These are phyloP conservation scores for Bacidia rubella DNA, from an alignment of 495 filamentous ascomycete species.

Conservation along the genomic window DNA sequence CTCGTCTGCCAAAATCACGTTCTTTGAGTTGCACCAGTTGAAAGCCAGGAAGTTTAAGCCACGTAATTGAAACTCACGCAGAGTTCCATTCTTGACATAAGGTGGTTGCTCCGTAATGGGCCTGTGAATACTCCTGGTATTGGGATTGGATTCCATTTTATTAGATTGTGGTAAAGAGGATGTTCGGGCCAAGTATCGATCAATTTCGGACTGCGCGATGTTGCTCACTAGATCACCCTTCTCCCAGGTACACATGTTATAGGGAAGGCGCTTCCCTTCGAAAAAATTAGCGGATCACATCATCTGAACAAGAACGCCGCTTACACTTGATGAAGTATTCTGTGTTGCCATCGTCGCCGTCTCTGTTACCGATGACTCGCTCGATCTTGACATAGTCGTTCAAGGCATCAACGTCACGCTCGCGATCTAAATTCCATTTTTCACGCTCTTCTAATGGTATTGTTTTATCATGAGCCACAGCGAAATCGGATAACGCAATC, in stretches of 20 bases:
- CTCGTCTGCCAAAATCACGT: slow-evolving; percentile 93
- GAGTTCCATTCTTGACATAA: slow-evolving; percentile 73
- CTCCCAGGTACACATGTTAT: slow-evolving; percentile 94
- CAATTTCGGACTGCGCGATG: slow-evolving; percentile 73
- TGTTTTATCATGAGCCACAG: slow-evolving; percentile 52
- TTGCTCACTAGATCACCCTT: slow-evolving; percentile 55
- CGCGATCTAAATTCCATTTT: slow-evolving; percentile 78
- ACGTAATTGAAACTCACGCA: slow-evolving; percentile 88
- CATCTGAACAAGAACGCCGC: slow-evolving; percentile 2
- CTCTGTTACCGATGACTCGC: slow-evolving; percentile 69
- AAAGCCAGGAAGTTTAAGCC: slow-evolving; percentile 89
- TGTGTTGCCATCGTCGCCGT: slow-evolving; percentile 52
- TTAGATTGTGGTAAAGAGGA: slow-evolving; percentile 65
- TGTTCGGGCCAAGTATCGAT: slow-evolving; percentile 74
- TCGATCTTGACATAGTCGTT: slow-evolving; percentile 82
- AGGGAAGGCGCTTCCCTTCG: slow-evolving; percentile 60
- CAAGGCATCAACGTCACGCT: slow-evolving; percentile 69
- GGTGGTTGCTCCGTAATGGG: slow-evolving; percentile 62
- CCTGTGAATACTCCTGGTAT: slow-evolving; percentile 58
- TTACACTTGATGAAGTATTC: slow-evolving; percentile 91
- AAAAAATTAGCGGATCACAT: slow-evolving; percentile 15
- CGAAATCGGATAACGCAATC: slow-evolving; percentile 58
- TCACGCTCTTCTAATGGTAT: slow-evolving; percentile 77
- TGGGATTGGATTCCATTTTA: slow-evolving; percentile 53
- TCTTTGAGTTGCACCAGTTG: slow-evolving; percentile 83